Conservation (phyloP, 768 basidiomycete genomes). For the Tephrocybe rancida region DNA sequence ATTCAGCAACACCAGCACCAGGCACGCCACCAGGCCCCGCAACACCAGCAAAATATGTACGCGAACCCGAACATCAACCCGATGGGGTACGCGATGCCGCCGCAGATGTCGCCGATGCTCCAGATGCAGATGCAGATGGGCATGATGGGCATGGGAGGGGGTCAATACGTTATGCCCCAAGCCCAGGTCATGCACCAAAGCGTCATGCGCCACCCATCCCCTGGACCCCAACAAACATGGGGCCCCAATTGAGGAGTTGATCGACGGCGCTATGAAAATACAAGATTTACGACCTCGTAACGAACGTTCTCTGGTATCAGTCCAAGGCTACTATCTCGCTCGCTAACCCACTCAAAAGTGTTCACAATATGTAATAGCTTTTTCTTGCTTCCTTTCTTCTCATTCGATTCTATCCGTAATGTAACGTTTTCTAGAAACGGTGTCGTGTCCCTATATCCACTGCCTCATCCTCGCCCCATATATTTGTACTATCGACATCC, state of each 20-base stretch:
- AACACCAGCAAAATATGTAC: slow-evolving; percentile 50
- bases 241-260: slow-evolving; percentile 14
- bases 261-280: background rate
- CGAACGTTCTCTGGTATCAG: background rate
- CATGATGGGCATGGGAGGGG: slow-evolving; percentile 51
- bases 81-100: slow-evolving; percentile 56
- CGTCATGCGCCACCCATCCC: slow-evolving; percentile 76
- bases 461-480: background rate
- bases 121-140: slow-evolving; percentile 56
- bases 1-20: slow-evolving; percentile 29
- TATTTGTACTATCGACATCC: background rate
- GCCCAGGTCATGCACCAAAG: slow-evolving; percentile 84
- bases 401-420: slow-evolving; percentile 19
- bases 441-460: background rate
- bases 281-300: slow-evolving; percentile 5
- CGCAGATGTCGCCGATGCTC: slow-evolving; percentile 65
- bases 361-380: slow-evolving; percentile 2
- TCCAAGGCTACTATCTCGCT: background rate
- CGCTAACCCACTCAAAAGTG: background rate
- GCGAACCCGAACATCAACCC: slow-evolving; percentile 54
- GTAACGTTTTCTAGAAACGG: slow-evolving; percentile 6
- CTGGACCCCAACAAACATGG: slow-evolving; percentile 34
- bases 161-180: slow-evolving; percentile 56
- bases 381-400: slow-evolving; percentile 15
- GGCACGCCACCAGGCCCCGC: slow-evolving; percentile 36